Evolutionary conservation across 2,329 filamentous ascomycete genomes (phyloP).

Genomic region (Setomelanomma holmii): DNA sequence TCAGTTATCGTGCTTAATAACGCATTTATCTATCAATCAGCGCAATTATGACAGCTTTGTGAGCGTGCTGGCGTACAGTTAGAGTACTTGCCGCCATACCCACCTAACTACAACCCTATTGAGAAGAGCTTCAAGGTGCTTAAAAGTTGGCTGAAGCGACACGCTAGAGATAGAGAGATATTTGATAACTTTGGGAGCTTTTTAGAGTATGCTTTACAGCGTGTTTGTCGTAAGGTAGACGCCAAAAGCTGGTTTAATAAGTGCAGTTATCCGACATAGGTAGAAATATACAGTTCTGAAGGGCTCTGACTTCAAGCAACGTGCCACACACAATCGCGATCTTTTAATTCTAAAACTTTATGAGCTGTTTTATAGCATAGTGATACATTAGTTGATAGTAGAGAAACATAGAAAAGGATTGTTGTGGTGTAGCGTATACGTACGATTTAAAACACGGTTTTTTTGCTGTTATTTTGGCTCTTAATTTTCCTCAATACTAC

Average conservation of each 20-base stretch:
- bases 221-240: neutral
- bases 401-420: too few relatives aligned
- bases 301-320: too few relatives aligned
- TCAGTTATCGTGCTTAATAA: constrained; percentile 4
- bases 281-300: too few relatives aligned
- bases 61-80: neutral
- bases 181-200: neutral
- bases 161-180: neutral
- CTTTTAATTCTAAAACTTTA: too few relatives aligned
- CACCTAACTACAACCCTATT: constrained; percentile 6
- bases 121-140: constrained; percentile 5
- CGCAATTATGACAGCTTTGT: neutral
- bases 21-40: constrained; percentile 3
- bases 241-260: neutral
- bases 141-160: constrained; percentile 1
- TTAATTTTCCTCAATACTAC: neutral
- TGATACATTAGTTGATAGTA: too few relatives aligned
- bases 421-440: too few relatives aligned
- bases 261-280: neutral
- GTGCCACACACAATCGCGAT: too few relatives aligned
- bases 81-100: constrained; percentile 8
- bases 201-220: neutral
- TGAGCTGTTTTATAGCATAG: too few relatives aligned
- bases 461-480: neutral
- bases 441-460: neutral